Evolutionary conservation across 2,329 filamentous ascomycete species (phyloP), one percentile per base, ranked within the genome.

Genomic region (Exserohilum turcica): DNA sequence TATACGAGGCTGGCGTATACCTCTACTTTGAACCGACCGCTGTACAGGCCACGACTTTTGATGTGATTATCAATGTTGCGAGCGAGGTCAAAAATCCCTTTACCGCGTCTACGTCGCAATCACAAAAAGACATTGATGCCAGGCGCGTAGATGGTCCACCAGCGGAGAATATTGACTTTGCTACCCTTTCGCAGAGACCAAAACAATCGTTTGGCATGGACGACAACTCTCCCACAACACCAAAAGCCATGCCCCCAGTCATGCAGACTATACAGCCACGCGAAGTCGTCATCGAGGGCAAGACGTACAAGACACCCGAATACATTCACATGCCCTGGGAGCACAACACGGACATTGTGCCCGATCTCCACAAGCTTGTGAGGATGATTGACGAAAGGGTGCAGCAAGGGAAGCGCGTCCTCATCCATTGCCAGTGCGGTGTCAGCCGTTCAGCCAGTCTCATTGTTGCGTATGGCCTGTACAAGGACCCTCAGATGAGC

Each of bases 261-360:
- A 54, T 71, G 50, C 64, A 71, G 21, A 66, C 64, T 1, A 59
- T 57, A 28, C 61, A 66, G 27, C 63, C 69, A n/a, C 52, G 63
- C 7, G 63, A 71, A 35, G 53, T 63, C 21, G 47, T 63, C 9
- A 59, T 69, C 13, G 59, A 69, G 19, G 66, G 65, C 43, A 66
- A 66, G 42, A 57, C 56, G 6, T 61, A 63, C 40, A 73, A 73
- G 32, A 82, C 79, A 39, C 90, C 90, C 0, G 90, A 95, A 71
- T 95, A 95, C 65, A 90, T 94, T 13, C 90, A 95, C 70, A 87
- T 94, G 65, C 88, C 86, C 1, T 94, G 90, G 90, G 90, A 94
- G 56, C 90, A 94, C 76, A 92, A 93, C 74, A 93, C 90, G 0
- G 89, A 94, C 54, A 93, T 95, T 61, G 86, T 90, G 1, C 84